Evolutionary conservation across 1,284 basidiomycete genomes (phyloP), one percentile per base, ranked within the genome.

Genomic region (Pseudozyma hubeiensis): DNA sequence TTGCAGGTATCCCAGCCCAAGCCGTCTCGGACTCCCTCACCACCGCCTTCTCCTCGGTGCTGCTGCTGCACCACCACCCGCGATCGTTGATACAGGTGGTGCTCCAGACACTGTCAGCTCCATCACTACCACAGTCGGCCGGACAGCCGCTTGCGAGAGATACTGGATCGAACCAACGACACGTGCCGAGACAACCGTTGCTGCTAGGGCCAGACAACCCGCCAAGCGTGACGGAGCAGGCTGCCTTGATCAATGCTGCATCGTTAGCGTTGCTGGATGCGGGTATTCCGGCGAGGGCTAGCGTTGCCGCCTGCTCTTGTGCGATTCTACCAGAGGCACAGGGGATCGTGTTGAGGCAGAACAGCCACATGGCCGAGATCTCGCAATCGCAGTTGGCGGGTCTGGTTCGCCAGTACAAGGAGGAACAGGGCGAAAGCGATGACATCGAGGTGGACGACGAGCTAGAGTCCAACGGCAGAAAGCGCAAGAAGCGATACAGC

Each of bases 81-180:
- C 84, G 88, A 57, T 86, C 88, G 10, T 84, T 89, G 68, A 85
- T 92, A 44, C 92, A 92, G 73, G 81, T 88, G 49, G 90, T 90
- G 17, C 88, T 89, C 55, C 90, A 88, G 81, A 80, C 79, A 17
- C 77, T 86, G 30, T 90, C 82, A 5, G 86, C 87, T 81, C 88
- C 88, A 31, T 47, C 51, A 46, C 43, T 55, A n/a, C 75, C 57
- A 13, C 64, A 69, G 33, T 64, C 61, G 3, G 55, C 61, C 0
- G 58, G 14, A 10, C 47, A 68, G 9, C 41, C 59, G 5, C 17
- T 60, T 0, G 60, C 59, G 5, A 52, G 39, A 2, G 58, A 46
- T 17, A 9, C 71, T 2, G 35, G 53, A 6, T 29, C 64, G 34
- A 63, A 53, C 19, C 61, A 64, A 40, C 43, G 66, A 39, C 30